phyloP scores from a whole-genome alignment of 495 filamentous ascomycete genomes.

The Podospora bellae-mahoneyi region DNA sequence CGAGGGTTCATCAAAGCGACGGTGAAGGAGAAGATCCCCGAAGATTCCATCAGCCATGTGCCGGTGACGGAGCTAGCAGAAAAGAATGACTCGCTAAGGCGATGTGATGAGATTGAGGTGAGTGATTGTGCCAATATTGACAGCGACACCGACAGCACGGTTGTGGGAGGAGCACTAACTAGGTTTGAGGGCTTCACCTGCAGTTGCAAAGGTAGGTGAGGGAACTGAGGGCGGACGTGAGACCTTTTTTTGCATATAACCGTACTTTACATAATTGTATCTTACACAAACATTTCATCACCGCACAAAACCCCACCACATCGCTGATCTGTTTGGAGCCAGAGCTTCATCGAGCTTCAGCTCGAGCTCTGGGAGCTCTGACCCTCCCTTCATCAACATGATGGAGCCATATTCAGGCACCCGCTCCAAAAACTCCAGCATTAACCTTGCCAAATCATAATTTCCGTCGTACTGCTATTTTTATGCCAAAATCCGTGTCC shows the following conservation, averaged over 20 bases:
- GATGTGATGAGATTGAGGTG: too few relatives aligned
- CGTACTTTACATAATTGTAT: too few relatives aligned
- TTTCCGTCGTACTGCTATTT: background rate
- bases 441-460: background rate
- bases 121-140: background rate
- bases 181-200: too few relatives aligned
- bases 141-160: background rate
- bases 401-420: background rate
- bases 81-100: background rate
- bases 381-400: too few relatives aligned
- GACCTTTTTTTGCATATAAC: too few relatives aligned
- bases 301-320: background rate
- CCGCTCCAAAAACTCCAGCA: background rate
- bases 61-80: background rate
- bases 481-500: background rate
- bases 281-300: background rate
- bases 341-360: background rate
- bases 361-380: background rate
- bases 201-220: background rate
- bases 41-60: background rate
- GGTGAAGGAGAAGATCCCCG: background rate
- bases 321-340: background rate
- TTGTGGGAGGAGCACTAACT: background rate
- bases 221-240: too few relatives aligned
- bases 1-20: background rate